Evolutionary conservation across 2,329 filamentous ascomycete species (phyloP), one percentile per base, ranked within the genome.

Genomic region (Neonectria sp.): DNA sequence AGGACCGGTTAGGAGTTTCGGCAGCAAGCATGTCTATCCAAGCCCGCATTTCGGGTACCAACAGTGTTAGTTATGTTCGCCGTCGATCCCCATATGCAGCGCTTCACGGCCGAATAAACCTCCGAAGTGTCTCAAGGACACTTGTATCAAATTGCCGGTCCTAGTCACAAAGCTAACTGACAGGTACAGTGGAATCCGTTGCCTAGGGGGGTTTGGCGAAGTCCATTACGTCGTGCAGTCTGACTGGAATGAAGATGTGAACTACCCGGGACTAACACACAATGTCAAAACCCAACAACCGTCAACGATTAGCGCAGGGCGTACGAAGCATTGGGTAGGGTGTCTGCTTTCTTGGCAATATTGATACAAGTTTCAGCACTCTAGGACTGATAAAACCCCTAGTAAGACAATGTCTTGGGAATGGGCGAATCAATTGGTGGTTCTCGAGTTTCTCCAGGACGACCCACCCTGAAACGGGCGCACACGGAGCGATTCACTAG

Each of bases 381-480:
- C 6, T 7, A 13, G n/a, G n/a, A 25, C 31, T 13, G 33, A 53
- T 31, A 9, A 24, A 35, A 24, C 5, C 25, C n/a, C 31, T 15
- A 24, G 51, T 11, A 31, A 12, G 51, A 35, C 13, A n/a, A 53
- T 24, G 21, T 53, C 29, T 31, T 53, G n/a, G 13, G 7, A 25
- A 35, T 53, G 51, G 31, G 11, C 6, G 17, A 35, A 35, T 53
- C 31, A 53, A 53, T 53, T 53, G 51, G 51, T 53, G 51, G 51
- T 35, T 53, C 33, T 53, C n/a, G 11, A 8, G 11, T 53, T 53
- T 53, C 51, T 45, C 51, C 29, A 35, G 29, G 11, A 21, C 29
- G 29, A 24, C 51, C 27, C 51, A 53, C 29, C 15, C 6, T 35
- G 51, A 53, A 53, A 53, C 51, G 12, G 33, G 31, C 29, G 51